Conservation (phyloP, 148 eudicot species). For the Suaeda aralocaspica region DNA sequence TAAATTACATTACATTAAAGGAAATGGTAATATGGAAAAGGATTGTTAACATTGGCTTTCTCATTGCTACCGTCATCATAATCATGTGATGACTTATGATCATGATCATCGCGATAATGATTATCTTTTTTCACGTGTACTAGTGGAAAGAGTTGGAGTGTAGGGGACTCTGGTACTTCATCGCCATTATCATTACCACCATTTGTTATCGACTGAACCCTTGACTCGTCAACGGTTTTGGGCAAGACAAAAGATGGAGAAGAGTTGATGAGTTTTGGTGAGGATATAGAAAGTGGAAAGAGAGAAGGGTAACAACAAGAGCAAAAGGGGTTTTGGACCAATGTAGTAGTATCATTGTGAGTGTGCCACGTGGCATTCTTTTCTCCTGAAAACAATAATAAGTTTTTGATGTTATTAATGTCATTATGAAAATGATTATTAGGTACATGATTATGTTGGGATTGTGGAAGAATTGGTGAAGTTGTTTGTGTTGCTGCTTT, state of each 20-base stretch:
- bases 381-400: constrained; percentile 21
- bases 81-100: not conserved
- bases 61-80: not conserved
- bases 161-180: not conserved
- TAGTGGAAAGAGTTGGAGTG: constrained; percentile 48
- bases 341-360: not conserved
- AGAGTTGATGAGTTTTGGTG: no score
- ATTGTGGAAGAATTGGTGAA: constrained; percentile 23
- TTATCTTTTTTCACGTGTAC: constrained; percentile 8
- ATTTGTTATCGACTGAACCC: constrained; percentile 5
- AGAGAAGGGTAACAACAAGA: constrained; percentile 11
- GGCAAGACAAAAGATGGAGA: constrained; percentile 3
- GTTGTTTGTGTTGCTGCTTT: constrained; percentile 18
- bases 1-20: not conserved
- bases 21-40: constrained; percentile 16
- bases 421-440: constrained; percentile 8
- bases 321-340: constrained; percentile 11
- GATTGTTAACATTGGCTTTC: not conserved
- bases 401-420: not conserved
- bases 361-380: constrained; percentile 67
- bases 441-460: constrained; percentile 12
- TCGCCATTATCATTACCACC: not conserved
- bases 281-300: constrained; percentile 6
- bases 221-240: not conserved
- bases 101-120: not conserved